Percentiles rank a stretch among this genome's conserved stretches.
Conservation (phyloP, 139 green algal species). For the Coelastrella sp. region DNA sequence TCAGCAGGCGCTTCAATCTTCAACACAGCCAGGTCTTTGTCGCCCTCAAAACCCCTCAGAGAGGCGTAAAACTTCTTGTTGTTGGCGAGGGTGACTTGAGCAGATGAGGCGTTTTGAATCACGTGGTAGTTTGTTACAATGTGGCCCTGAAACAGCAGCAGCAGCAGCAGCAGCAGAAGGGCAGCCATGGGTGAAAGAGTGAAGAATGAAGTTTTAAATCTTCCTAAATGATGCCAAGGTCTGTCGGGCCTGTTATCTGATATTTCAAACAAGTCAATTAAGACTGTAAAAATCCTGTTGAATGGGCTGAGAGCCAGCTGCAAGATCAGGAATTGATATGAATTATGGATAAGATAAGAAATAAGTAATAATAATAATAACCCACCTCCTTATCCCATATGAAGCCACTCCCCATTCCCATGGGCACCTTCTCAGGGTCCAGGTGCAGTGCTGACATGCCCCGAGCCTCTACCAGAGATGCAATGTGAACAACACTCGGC, state of each 20-base stretch:
- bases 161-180: background rate
- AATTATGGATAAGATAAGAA: too few relatives aligned
- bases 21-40: conserved; percentile 86
- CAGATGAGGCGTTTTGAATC: conserved; percentile 7
- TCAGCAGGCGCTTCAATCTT: conserved; percentile 66
- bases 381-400: conserved; percentile 69
- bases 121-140: conserved; percentile 88
- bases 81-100: conserved; percentile 57
- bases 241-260: background rate
- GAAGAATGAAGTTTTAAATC: too few relatives aligned
- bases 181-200: background rate
- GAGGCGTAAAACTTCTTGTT: conserved; percentile 57
- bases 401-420: conserved; percentile 77
- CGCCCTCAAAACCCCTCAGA: conserved; percentile 68
- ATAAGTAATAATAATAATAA: background rate
- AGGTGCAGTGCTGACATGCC: conserved; percentile 27
- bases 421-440: conserved; percentile 41
- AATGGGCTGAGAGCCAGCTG: too few relatives aligned
- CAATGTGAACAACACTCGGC: conserved; percentile 53
- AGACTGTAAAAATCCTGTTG: too few relatives aligned
- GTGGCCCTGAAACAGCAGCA: conserved; percentile 54
- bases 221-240: background rate
- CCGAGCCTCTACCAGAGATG: background rate
- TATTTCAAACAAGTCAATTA: too few relatives aligned
- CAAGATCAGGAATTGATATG: too few relatives aligned